Conservation (phyloP, 192 early-diverging fungal species). For the Coemansia sp. region DNA sequence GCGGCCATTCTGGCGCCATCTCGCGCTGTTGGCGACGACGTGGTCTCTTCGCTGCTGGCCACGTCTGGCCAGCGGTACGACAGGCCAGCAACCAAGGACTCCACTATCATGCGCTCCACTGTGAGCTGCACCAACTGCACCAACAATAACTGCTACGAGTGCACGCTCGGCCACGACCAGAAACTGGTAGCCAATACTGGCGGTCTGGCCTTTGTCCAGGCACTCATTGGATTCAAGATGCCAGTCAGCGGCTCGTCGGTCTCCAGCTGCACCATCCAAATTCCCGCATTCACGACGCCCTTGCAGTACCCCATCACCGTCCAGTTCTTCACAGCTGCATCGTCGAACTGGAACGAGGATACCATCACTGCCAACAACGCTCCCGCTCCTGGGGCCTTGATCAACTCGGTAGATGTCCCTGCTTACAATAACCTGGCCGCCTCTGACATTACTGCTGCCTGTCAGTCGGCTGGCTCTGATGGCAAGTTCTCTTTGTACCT, state of each 20-base stretch:
- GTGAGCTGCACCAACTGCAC: constrained; percentile 44
- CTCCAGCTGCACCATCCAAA: constrained; percentile 33
- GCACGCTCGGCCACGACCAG: constrained; percentile 33
- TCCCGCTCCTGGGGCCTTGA: constrained; percentile 11
- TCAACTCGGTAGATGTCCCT: constrained; percentile 30
- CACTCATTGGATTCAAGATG: constrained; percentile 42
- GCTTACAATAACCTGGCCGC: constrained; percentile 20
- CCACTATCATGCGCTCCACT: constrained; percentile 47
- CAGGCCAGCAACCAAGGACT: constrained; percentile 45
- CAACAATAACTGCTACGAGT: constrained; percentile 49
- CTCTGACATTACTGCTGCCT: constrained; percentile 37
- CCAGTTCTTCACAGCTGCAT: constrained; percentile 11
- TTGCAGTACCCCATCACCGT: constrained; percentile 20
- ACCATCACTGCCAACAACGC: constrained; percentile 38
- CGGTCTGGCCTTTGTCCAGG: constrained; percentile 25
- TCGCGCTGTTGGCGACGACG: not conserved
- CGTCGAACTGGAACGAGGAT: constrained; percentile 34
- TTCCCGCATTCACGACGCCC: constrained; percentile 34
- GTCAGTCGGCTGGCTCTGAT: constrained; percentile 18
- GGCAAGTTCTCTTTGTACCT: constrained; percentile 33
- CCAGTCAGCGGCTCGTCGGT: constrained; percentile 19
- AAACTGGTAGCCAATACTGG: constrained; percentile 38
- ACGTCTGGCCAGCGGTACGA: not conserved
- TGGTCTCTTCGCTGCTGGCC: not conserved
- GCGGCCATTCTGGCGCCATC: not conserved